Evolutionary conservation across 768 basidiomycete species (phyloP).

Genomic region (Nidularia sp.): DNA sequence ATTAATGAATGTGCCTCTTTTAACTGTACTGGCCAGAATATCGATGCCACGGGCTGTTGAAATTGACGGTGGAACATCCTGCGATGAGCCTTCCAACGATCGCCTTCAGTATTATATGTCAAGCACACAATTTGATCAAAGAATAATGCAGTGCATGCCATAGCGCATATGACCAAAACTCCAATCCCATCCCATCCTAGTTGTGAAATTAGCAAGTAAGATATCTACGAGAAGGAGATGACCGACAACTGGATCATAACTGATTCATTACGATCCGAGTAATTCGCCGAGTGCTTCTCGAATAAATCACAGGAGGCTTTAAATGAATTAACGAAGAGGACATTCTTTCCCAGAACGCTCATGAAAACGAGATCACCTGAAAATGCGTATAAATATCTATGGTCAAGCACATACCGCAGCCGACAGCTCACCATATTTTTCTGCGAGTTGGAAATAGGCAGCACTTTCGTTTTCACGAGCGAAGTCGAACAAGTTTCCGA

Average conservation of each 20-base stretch:
- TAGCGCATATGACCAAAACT: constrained; percentile 54
- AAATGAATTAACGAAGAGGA: constrained; percentile 35
- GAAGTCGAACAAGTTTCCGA: constrained; percentile 51
- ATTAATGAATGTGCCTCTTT: constrained; percentile 42
- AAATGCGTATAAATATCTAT: not conserved
- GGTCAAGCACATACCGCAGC: not conserved
- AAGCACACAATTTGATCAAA: not conserved
- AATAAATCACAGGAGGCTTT: constrained; percentile 47
- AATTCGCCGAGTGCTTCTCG: constrained; percentile 51
- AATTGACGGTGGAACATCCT: constrained; percentile 51
- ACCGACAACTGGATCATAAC: constrained; percentile 48
- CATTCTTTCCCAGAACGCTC: constrained; percentile 42
- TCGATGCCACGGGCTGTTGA: constrained; percentile 33
- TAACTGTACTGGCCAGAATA: constrained; percentile 41
- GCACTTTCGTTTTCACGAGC: constrained; percentile 31
- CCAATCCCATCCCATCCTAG: constrained; percentile 39
- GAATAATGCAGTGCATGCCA: constrained; percentile 11
- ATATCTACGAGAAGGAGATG: not conserved
- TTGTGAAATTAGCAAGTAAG: not conserved
- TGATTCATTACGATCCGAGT: constrained; percentile 46
- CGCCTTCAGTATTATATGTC: constrained; percentile 25
- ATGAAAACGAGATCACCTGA: constrained; percentile 54
- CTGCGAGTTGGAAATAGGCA: constrained; percentile 35
- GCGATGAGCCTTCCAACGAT: constrained; percentile 48
- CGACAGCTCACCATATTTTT: constrained; percentile 31